phyloP scores from a whole-genome alignment of 129 eudicot species.

The Pittosporum tobira region DNA sequence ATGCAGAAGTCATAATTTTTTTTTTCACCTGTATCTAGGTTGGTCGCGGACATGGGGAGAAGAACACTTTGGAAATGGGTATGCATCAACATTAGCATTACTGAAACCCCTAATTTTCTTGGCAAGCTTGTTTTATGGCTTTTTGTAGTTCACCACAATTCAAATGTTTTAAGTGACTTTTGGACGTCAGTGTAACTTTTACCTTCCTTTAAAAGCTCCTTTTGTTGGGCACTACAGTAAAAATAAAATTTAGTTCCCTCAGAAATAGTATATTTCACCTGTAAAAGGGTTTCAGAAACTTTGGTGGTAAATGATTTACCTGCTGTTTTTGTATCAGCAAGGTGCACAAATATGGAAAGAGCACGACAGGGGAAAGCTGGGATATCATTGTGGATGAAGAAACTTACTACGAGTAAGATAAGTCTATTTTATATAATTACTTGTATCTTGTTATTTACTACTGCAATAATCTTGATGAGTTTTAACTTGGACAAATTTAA shows the following conservation, averaged over 20 bases:
- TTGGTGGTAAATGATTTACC: not conserved
- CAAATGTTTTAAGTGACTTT: not conserved
- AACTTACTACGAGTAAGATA: slow-evolving; percentile 81
- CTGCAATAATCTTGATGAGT: not conserved
- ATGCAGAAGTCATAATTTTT: not conserved
- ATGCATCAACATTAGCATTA: slow-evolving; percentile 1
- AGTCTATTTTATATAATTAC: too few relatives aligned
- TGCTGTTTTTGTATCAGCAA: slow-evolving; percentile 36
- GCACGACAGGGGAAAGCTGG: slow-evolving; percentile 97
- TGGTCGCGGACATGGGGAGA: slow-evolving; percentile 99
- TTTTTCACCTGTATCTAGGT: slow-evolving; percentile 28
- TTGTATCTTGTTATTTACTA: too few relatives aligned
- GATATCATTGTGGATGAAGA: slow-evolving; percentile 84
- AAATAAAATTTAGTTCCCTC: not conserved
- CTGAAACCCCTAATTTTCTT: not conserved
- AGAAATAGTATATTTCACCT: not conserved
- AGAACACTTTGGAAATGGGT: slow-evolving; percentile 96
- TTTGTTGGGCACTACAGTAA: not conserved
- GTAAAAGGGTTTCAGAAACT: too few relatives aligned
- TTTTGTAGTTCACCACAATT: not conserved
- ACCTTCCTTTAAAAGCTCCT: not conserved
- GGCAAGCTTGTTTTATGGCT: not conserved
- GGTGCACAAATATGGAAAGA: slow-evolving; percentile 93
- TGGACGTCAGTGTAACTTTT: not conserved
- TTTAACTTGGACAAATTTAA: not conserved